These are phyloP conservation scores for Dacryopinax spathularia DNA, from an alignment of 768 basidiomycete species.

Conservation along the genomic window DNA sequence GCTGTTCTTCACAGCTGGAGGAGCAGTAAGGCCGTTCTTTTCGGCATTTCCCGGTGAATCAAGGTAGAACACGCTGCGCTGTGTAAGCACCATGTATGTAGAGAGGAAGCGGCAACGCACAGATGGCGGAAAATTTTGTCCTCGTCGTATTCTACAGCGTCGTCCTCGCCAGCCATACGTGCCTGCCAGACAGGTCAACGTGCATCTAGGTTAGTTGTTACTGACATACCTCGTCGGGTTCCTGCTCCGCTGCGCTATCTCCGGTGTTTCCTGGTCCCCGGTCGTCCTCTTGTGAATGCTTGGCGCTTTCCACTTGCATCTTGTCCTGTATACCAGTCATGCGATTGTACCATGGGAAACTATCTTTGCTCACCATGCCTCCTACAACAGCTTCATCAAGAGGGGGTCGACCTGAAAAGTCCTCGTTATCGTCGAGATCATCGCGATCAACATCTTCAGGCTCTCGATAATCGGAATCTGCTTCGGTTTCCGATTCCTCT, in stretches of 20 bases:
- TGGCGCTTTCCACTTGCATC: background rate
- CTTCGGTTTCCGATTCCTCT: slow-evolving; percentile 9
- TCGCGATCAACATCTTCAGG: background rate
- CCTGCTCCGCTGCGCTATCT: slow-evolving; percentile 31
- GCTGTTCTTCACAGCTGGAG: slow-evolving; percentile 29
- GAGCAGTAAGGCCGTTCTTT: slow-evolving; percentile 39
- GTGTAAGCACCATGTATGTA: background rate
- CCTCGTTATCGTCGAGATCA: background rate
- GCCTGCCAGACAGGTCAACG: slow-evolving; percentile 50
- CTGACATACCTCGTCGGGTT: slow-evolving; percentile 40
- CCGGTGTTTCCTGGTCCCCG: slow-evolving; percentile 10
- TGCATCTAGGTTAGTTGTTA: slow-evolving; percentile 43
- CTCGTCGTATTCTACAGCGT: slow-evolving; percentile 62
- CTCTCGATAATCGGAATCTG: slow-evolving; percentile 7
- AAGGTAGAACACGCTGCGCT: slow-evolving; percentile 66
- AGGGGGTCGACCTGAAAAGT: background rate
- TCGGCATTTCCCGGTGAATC: slow-evolving; percentile 65
- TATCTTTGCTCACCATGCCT: background rate
- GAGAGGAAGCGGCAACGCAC: slow-evolving; percentile 29
- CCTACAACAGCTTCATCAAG: background rate
- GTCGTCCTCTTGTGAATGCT: background rate
- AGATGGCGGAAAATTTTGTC: slow-evolving; percentile 69
- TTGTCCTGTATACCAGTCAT: background rate
- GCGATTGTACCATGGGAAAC: no score
- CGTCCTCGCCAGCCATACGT: slow-evolving; percentile 38